Conservation (phyloP, 2,329 filamentous ascomycete genomes). For the Aspergillus bombycis region DNA sequence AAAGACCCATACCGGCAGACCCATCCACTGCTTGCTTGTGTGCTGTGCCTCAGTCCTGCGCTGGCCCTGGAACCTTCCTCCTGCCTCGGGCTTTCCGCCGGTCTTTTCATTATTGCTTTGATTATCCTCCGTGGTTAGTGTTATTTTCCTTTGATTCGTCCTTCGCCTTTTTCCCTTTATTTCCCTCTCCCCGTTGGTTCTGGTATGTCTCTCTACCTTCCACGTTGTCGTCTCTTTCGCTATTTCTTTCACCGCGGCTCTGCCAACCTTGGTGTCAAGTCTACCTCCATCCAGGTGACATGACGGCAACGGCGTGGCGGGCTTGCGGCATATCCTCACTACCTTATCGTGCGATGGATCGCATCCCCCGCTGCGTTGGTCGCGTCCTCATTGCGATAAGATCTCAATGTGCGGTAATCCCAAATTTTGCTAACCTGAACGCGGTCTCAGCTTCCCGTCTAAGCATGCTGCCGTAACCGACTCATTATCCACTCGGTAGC, state of each 20-base stretch:
- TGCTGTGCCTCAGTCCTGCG: conserved; percentile 14
- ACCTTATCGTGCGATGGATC: conserved; percentile 13
- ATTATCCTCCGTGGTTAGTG: conserved; percentile 22
- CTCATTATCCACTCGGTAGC: conserved; percentile 10
- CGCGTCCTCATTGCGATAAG: conserved; percentile 18
- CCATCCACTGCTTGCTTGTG: conserved; percentile 19
- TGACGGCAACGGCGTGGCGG: conserved; percentile 5
- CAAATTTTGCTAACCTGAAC: conserved; percentile 19
- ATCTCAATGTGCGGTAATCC: conserved; percentile 1
- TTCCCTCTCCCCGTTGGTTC: not conserved
- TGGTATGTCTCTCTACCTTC: conserved; percentile 1
- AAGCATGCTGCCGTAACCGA: conserved; percentile 39
- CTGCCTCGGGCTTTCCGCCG: conserved; percentile 3
- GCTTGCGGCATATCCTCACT: conserved; percentile 18
- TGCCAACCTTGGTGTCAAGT: conserved; percentile 1
- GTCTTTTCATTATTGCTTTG: conserved; percentile 9
- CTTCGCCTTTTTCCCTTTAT: not conserved
- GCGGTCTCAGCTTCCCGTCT: conserved; percentile 16
- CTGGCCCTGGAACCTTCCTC: conserved; percentile 19
- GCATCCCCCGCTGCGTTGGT: conserved; percentile 17
- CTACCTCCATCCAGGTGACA: not conserved
- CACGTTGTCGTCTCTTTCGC: not conserved
- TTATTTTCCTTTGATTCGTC: conserved; percentile 14
- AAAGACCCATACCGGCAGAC: conserved; percentile 27
- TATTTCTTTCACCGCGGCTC: not conserved